Percentiles rank a stretch among this genome's conserved stretches.
Evolutionary conservation across 306 rosid genomes (phyloP).

Genomic region (Glycine latifolia): DNA sequence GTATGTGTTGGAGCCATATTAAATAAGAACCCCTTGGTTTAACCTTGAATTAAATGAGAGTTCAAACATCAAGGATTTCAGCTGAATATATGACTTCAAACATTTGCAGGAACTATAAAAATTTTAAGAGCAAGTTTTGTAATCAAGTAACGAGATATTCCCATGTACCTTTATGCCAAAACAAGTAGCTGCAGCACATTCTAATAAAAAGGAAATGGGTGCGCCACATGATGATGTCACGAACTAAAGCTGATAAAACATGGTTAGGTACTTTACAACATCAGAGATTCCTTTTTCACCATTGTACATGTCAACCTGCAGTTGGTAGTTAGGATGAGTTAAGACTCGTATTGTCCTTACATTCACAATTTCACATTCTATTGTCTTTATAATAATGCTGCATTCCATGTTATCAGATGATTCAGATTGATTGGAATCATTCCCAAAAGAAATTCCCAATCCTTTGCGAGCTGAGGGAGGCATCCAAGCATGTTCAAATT

Average conservation of each 20-base stretch:
- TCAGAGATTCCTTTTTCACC: slow-evolving; percentile 19
- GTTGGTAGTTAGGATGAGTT: neutral
- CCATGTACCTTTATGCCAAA: slow-evolving; percentile 80
- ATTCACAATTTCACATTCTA: too few relatives aligned
- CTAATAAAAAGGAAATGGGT: slow-evolving; percentile 68
- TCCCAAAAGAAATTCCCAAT: neutral
- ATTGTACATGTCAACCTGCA: slow-evolving; percentile 18
- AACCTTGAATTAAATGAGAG: too few relatives aligned
- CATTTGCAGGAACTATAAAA: neutral
- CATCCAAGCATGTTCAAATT: too few relatives aligned
- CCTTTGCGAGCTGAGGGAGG: neutral
- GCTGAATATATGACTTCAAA: slow-evolving; percentile 4
- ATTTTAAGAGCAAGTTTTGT: neutral
- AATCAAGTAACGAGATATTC: neutral
- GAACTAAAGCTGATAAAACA: slow-evolving; percentile 64
- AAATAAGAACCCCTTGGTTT: too few relatives aligned
- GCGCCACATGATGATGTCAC: slow-evolving; percentile 74
- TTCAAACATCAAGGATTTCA: too few relatives aligned
- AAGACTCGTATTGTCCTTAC: too few relatives aligned
- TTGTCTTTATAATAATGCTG: too few relatives aligned
- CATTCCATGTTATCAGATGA: neutral
- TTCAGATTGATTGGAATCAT: slow-evolving; percentile 22
- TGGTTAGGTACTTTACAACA: neutral
- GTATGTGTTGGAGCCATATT: too few relatives aligned
- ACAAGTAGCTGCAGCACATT: slow-evolving; percentile 90